Base-by-base conservation (phyloP, 2,329 filamentous ascomycete species). In the Aspergillus sp. region DNA sequence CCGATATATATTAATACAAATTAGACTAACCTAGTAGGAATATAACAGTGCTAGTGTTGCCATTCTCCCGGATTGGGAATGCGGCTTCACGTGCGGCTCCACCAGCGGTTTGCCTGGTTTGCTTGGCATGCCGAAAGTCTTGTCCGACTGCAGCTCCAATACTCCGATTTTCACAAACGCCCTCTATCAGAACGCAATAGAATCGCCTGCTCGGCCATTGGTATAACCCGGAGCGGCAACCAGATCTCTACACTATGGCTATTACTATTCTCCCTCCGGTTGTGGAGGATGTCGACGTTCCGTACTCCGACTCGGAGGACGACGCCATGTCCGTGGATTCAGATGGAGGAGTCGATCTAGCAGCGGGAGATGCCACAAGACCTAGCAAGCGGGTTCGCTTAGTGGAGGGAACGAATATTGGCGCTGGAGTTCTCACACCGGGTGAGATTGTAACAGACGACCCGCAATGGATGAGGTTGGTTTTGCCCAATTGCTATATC, bases 361-460 rank as follows among this genome's bases (percentile, higher is more conserved):
- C 61, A 54, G 64, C 70, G 63, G 62, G 60, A 56, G 67, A 65
- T 63, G 55, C 62, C 53, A 69, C 72, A 50, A 75, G 75, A 55
- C 69, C 76, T 27, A 69, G 71, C 57, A 81, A 80, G 68, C 75
- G 76, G 30, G 59, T 73, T 53, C 70, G 74, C 53, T 62, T 75
- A 57, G 60, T 70, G 62, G 63, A 68, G 67, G 64, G 63, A 23
- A 62, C 57, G 15, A 57, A 64, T 30, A 64, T 70, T 21, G 66
- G 71, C 23, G 76, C 74, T 38, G 77, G 78, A 48, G 89, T 97
- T 66, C 89, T 96, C 67, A 96, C 93, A 0, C 94, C 94, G 0
- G 95, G 94, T 71, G 90, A 96, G 73, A 80, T 90, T 62, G 91
- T 98, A 68, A 97, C 94, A 10, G 86, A 88, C 65, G 92, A 97